Conservation (phyloP, 495 filamentous ascomycete genomes). For the Penicillium coprophilum region DNA sequence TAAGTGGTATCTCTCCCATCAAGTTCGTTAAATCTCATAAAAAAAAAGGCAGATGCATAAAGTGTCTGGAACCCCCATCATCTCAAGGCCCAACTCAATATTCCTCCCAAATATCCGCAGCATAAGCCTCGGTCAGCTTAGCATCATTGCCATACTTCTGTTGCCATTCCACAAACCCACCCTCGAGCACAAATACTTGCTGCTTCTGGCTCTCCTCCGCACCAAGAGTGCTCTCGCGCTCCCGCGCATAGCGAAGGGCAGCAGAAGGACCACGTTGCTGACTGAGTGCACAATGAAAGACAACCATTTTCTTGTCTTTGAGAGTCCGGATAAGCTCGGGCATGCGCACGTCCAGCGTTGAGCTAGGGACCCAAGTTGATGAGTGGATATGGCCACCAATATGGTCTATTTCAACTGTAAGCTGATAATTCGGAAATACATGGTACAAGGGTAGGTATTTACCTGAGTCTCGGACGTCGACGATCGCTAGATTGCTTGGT, state of each 20-base stretch:
- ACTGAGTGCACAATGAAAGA: constrained; percentile 94
- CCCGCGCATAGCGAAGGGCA: constrained; percentile 44
- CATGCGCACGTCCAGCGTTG: constrained; percentile 67
- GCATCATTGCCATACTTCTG: constrained; percentile 77
- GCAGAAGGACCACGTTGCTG: constrained; percentile 68
- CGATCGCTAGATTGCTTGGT: constrained; percentile 60
- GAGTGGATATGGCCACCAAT: constrained; percentile 84
- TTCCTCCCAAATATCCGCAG: constrained; percentile 81
- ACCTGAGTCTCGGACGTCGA: constrained; percentile 89
- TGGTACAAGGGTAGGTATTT: background rate
- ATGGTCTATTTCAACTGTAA: constrained; percentile 59
- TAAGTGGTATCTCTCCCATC: constrained; percentile 22
- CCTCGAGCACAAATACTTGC: constrained; percentile 77
- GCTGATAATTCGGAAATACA: background rate
- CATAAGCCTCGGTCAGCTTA: constrained; percentile 80
- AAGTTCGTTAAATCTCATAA: constrained; percentile 18
- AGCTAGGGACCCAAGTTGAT: constrained; percentile 73
- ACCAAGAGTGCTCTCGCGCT: constrained; percentile 38
- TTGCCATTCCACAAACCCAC: constrained; percentile 91
- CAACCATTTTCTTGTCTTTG: constrained; percentile 72
- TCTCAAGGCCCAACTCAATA: constrained; percentile 31
- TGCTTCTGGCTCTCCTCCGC: constrained; percentile 51
- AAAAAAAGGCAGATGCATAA: constrained; percentile 9
- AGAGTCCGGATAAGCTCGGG: constrained; percentile 81
- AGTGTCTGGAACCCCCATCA: background rate